A percentile compares a stretch with the other conserved stretches of the same genome.
These are phyloP conservation scores for Colletotrichum filicis DNA, from an alignment of 2,329 filamentous ascomycete genomes.

Conservation along the genomic window DNA sequence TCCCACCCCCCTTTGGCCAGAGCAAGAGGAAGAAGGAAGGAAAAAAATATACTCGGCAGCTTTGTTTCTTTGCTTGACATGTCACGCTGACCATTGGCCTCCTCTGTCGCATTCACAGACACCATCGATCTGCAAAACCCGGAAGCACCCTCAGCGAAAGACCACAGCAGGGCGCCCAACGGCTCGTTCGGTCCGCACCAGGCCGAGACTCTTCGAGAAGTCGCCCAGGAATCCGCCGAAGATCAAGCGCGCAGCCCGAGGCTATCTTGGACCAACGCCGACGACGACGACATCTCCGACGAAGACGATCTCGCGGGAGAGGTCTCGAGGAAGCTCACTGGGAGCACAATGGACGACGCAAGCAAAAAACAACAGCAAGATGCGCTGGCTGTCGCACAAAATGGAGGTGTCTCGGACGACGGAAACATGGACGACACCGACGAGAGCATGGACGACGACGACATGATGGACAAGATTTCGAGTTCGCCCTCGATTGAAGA, in stretches of 20 bases:
- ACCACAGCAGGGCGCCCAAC: conserved; percentile 66
- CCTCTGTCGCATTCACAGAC: conserved; percentile 63
- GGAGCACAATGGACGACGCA: conserved; percentile 37
- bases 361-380: conserved; percentile 48
- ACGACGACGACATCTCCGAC: conserved; percentile 54
- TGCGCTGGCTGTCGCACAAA: conserved; percentile 68
- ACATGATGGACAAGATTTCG: conserved; percentile 98
- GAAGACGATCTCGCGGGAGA: conserved; percentile 57
- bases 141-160: conserved; percentile 83
- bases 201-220: conserved; percentile 83
- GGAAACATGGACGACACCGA: conserved; percentile 75
- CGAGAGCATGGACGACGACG: conserved; percentile 84
- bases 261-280: conserved; percentile 62
- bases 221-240: conserved; percentile 79
- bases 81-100: conserved; percentile 30
- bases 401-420: conserved; percentile 68
- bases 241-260: conserved; percentile 75
- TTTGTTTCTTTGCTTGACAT: conserved; percentile 11
- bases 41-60: background rate
- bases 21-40: background rate
- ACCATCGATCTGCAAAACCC: conserved; percentile 94
- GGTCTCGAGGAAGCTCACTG: conserved; percentile 51
- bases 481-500: conserved; percentile 99
- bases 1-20: conserved; percentile 15
- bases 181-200: conserved; percentile 78